These are phyloP conservation scores for Pyrrhoderma noxium DNA, from an alignment of 1,284 basidiomycete genomes.

Conservation along the genomic window DNA sequence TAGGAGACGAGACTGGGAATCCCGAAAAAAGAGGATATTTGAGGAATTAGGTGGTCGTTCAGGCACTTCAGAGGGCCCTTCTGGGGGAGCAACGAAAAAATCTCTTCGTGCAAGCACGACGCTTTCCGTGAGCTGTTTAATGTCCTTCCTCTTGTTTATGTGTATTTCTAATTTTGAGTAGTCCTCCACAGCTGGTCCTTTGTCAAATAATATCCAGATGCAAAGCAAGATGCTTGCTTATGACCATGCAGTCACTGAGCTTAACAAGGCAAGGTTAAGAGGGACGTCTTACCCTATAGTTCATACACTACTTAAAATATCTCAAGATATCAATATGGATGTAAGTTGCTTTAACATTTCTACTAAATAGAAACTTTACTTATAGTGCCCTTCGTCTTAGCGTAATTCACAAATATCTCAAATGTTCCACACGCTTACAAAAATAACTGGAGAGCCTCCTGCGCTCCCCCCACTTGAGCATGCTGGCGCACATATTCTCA, in stretches of 20 bases:
- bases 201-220: conserved; percentile 55
- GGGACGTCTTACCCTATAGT: conserved; percentile 71
- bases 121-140: conserved; percentile 39
- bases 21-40: conserved; percentile 82
- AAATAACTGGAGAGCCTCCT: conserved; percentile 64
- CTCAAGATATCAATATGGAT: conserved; percentile 47
- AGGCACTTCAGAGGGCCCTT: conserved; percentile 44
- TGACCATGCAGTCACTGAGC: conserved; percentile 67
- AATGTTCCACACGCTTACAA: conserved; percentile 63
- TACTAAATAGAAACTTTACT: conserved; percentile 29
- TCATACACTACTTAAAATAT: conserved; percentile 60
- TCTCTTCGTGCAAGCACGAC: conserved; percentile 49
- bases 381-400: background rate
- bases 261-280: conserved; percentile 67
- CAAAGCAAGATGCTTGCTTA: conserved; percentile 97
- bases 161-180: background rate
- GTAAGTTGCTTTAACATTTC: conserved; percentile 32
- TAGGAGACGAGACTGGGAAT: conserved; percentile 81
- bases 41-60: conserved; percentile 77
- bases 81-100: conserved; percentile 45
- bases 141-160: background rate
- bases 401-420: conserved; percentile 46
- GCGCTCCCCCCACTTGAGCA: conserved; percentile 65
- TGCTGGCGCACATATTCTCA: conserved; percentile 70
- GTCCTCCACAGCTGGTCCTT: conserved; percentile 15